phyloP scores from a whole-genome alignment of 163 green algal genomes.

The Scenedesmus sp. region DNA sequence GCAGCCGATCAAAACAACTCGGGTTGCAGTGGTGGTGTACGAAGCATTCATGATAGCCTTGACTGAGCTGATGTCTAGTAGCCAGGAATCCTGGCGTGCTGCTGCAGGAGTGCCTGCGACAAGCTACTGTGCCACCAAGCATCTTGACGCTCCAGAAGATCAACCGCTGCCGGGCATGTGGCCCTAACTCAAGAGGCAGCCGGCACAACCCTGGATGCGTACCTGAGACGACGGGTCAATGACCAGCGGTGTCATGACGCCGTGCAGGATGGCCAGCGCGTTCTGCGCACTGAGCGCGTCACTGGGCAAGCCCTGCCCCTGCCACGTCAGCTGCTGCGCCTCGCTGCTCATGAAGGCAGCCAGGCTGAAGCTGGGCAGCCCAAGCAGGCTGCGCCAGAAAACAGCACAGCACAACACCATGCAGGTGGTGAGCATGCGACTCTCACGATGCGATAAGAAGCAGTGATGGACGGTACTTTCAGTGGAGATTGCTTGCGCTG shows the following conservation, averaged over 20 bases:
- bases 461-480: too few relatives aligned
- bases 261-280: constrained; percentile 77
- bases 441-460: too few relatives aligned
- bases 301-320: constrained; percentile 78
- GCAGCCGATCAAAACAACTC: background rate
- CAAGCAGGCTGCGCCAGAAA: constrained; percentile 30
- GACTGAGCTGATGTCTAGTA: too few relatives aligned
- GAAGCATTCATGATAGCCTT: too few relatives aligned
- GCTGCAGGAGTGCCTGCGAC: too few relatives aligned
- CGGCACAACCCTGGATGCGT: background rate
- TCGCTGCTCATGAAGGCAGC: constrained; percentile 79
- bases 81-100: too few relatives aligned
- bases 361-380: constrained; percentile 68
- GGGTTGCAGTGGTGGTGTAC: too few relatives aligned
- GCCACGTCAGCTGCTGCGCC: constrained; percentile 84
- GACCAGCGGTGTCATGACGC: constrained; percentile 72
- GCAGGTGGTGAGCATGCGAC: background rate
- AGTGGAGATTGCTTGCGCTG: too few relatives aligned
- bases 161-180: too few relatives aligned
- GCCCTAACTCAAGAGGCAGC: background rate
- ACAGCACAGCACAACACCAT: constrained; percentile 22
- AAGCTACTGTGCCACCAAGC: background rate
- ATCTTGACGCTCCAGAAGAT: background rate
- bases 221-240: constrained; percentile 83
- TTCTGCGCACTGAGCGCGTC: constrained; percentile 84